A percentile compares a stretch with the other conserved stretches of the same genome.
These are phyloP conservation scores for Cytospora mali DNA, from an alignment of 2,329 filamentous ascomycete species.

Conservation along the genomic window DNA sequence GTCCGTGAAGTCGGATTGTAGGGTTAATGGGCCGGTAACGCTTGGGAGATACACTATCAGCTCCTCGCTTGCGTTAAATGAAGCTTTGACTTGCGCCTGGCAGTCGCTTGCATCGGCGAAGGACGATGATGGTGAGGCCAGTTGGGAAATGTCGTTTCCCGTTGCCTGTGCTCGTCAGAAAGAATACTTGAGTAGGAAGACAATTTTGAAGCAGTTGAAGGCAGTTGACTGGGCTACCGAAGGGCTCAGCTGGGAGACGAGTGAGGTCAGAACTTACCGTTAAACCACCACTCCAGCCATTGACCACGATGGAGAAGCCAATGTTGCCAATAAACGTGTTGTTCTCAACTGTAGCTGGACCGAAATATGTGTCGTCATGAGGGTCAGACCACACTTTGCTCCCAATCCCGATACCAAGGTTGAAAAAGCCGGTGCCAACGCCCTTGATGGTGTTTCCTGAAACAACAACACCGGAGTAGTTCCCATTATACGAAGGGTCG, in stretches of 20 bases:
- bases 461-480: conserved; percentile 33
- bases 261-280: conserved; percentile 19
- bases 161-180: conserved; percentile 22
- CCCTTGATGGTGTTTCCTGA: conserved; percentile 33
- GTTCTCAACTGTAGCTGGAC: conserved; percentile 30
- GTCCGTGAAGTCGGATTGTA: conserved; percentile 32
- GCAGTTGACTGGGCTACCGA: too few relatives aligned
- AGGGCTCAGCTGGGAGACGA: background rate
- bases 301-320: conserved; percentile 34
- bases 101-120: conserved; percentile 32
- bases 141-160: conserved; percentile 31
- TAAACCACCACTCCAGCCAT: conserved; percentile 33
- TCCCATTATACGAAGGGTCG: conserved; percentile 31
- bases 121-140: conserved; percentile 30
- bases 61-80: conserved; percentile 31
- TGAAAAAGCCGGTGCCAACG: conserved; percentile 29
- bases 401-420: conserved; percentile 34
- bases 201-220: background rate
- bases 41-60: conserved; percentile 32
- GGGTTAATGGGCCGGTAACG: conserved; percentile 27
- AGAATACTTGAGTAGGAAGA: background rate
- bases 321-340: conserved; percentile 32
- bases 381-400: conserved; percentile 33
- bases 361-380: conserved; percentile 28
- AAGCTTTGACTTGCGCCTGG: conserved; percentile 27